Evolutionary conservation across 441 rosid species (phyloP).

Genomic region (Rhodomyrtus psidioides): DNA sequence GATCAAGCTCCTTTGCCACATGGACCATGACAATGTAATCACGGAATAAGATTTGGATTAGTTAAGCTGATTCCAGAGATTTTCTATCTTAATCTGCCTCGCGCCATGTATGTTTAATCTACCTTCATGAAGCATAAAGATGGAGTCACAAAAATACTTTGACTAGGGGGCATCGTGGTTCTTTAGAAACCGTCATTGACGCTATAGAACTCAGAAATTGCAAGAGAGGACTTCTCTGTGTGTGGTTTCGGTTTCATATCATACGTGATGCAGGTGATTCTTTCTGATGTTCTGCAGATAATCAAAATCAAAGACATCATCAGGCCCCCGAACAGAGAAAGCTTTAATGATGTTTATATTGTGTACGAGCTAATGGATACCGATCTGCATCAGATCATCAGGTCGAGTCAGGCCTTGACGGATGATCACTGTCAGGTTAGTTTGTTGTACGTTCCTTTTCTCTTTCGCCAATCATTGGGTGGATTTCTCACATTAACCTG

Average conservation of each 20-base stretch:
- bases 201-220: not conserved
- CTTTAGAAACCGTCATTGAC: not conserved
- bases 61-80: not conserved
- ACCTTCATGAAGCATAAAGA: not conserved
- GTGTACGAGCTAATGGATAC: slow-evolving; percentile 15
- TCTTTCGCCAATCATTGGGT: not conserved
- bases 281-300: not conserved
- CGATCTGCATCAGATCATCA: slow-evolving; percentile 9
- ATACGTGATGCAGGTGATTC: not conserved
- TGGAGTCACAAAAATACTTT: not conserved
- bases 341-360: slow-evolving; percentile 7
- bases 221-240: not conserved
- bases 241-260: not conserved
- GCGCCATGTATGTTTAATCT: not conserved
- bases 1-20: slow-evolving; percentile 12
- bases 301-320: slow-evolving; percentile 9
- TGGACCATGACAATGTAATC: slow-evolving; percentile 13
- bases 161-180: not conserved
- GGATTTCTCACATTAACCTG: not conserved
- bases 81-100: not conserved
- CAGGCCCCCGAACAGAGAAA: not conserved
- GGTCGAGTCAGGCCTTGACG: slow-evolving; percentile 9
- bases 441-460: not conserved
- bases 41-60: not conserved
- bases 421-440: slow-evolving; percentile 15